Evolutionary conservation across 345 rosid species (phyloP), one percentile per base, ranked within the genome.

Genomic region (Tarenaya hassleriana): DNA sequence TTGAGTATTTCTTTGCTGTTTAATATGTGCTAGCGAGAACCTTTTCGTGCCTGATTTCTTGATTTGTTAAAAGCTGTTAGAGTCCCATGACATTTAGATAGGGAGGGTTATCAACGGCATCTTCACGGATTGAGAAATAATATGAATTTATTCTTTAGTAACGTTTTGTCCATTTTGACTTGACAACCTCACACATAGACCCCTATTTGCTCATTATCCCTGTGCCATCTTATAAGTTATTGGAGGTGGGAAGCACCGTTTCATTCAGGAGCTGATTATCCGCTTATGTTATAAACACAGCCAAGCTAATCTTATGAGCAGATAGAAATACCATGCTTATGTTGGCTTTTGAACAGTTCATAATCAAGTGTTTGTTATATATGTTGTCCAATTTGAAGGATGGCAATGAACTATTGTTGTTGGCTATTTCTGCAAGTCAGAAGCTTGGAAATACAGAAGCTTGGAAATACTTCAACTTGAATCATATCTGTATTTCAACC

Each of bases 1-100:
- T 34, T 11, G 34, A 13, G 5, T 54, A 64, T 34, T 12, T 50
- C 34, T 68, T 55, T 32, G 39, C 64, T 58, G 6, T 18, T 34
- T 12, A 35, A 32, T 32, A 52, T 16, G 24, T 24, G 11, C 42
- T 44, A 52, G 18, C 16, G 27, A 19, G 31, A 50, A 43, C 24
- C 40, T 39, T 5, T 3, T 5, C 33, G 37, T 55, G 43, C 7
- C 4, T 12, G 7, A 1, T 41, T 32, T 5, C 10, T 50, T 27
- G 1, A 37, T 34, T 43, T 44, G 15, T 18, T 35, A 18, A 10
- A 33, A 38, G 40, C 39, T 34, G 29, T 24, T 2, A 5, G 5
- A 24, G 29, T 24, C 5, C 29, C 29, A 24, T n/a, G n/a, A 37
- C 62, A 46, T 29, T 14, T 54, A 11, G 13, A 37, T 54, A 46